Evolutionary conservation across 2,329 filamentous ascomycete genomes (phyloP), one percentile per base, ranked within the genome.

Genomic region (Dothideomycetidae sp.): DNA sequence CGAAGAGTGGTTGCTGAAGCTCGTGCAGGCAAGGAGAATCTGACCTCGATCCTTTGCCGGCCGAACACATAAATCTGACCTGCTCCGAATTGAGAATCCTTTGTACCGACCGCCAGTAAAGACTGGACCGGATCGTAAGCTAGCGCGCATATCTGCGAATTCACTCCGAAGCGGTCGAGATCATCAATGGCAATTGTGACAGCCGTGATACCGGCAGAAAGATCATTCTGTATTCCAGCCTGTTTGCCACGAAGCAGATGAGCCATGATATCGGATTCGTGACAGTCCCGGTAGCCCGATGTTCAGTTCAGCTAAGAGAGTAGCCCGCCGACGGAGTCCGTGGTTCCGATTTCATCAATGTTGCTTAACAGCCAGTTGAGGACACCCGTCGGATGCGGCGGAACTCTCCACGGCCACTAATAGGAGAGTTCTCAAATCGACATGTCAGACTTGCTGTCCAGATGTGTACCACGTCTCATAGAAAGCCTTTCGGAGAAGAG

Each of bases 101-200:
- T 81, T 29, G 90, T 98, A 42, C 85, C 90, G 45, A 96, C 74
- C 29, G 90, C 90, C 36, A 98, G 70, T 40, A 98, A 75, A 17
- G 86, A 93, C 56, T 98, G 90, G 10, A 94, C 71, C 1, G 90
- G 86, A 48, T 96, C 86, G 63, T 93, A 96, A 43, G 85, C 81
- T 46, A 96, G 64, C 46, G 80, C 81, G 50, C 82, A 84, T 50
- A 70, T 67, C 48, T 71, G 71, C 15, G 57, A 62, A 48, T 66
- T 66, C 58, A 94, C 78, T 43, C 86, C 84, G 57, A 81, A 88
- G 45, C 82, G 75, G 36, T 73, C 72, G 50, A 84, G 63, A 59
- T 93, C 83, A 55, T 94, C 85, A 15, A 88, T 73, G 42, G 73
- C 66, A 55, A 96, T 93, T 10, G 82, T 63, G 44, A 83, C 81